A percentile compares a stretch with the other conserved stretches of the same genome.
Evolutionary conservation across 305 asterid genomes (phyloP).

Genomic region (Fraxinus angustifolia): DNA sequence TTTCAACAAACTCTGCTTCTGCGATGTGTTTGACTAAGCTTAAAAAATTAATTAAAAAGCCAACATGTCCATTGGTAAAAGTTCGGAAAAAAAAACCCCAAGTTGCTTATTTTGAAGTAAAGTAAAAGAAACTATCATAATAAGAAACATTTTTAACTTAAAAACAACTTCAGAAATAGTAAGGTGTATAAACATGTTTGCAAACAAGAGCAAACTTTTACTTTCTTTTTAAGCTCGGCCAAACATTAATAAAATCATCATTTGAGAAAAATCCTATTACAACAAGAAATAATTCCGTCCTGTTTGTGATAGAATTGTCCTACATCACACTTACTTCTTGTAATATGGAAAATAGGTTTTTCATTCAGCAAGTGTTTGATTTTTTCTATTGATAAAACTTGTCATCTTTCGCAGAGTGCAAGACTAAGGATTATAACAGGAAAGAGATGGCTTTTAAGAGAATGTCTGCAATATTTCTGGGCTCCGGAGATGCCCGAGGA

Average conservation of each 20-base stretch:
- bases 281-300: background rate
- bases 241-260: background rate
- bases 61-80: background rate
- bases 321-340: background rate
- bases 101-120: background rate
- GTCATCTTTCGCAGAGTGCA: background rate
- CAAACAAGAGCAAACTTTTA: background rate
- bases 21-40: background rate
- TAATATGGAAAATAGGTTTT: background rate
- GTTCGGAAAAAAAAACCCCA: background rate
- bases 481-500: constrained; percentile 30
- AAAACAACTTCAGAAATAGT: background rate
- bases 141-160: background rate
- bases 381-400: background rate
- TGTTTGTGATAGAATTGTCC: background rate
- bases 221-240: background rate
- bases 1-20: background rate
- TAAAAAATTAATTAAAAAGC: background rate
- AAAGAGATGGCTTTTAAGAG: constrained; percentile 33
- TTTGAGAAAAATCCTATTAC: background rate
- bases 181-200: background rate
- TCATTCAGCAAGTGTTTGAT: background rate
- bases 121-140: background rate
- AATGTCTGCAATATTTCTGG: background rate
- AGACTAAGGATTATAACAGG: constrained; percentile 23